Percentiles rank a stretch among this genome's conserved stretches.
Conservation (phyloP, 176 grass and related monocot genomes). For the Zea mays region DNA sequence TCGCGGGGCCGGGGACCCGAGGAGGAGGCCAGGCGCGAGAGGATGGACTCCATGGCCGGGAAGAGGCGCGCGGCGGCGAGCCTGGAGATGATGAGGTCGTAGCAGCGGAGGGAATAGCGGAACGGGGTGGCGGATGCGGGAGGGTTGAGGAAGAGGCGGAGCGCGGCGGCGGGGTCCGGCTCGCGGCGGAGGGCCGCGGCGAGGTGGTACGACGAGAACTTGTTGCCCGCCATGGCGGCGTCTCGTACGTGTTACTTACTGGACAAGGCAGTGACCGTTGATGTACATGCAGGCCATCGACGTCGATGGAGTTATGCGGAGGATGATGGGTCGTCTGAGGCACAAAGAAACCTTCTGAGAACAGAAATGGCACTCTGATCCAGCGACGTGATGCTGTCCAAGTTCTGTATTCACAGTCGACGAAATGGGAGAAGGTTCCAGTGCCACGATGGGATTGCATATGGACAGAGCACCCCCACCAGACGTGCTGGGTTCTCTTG, state of each 20-base stretch:
- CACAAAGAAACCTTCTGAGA: not conserved
- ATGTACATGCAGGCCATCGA: not conserved
- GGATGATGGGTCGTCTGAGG: too few species aligned
- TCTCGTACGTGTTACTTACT: not conserved
- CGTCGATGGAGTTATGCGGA: not conserved
- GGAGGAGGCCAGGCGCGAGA: constrained; percentile 35
- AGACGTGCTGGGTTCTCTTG: too few species aligned
- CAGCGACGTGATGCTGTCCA: not conserved
- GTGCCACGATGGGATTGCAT: not conserved
- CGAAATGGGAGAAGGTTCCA: not conserved
- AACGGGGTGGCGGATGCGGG: not conserved
- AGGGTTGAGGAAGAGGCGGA: constrained; percentile 53
- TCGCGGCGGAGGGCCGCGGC: constrained; percentile 48
- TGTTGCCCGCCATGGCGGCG: not conserved
- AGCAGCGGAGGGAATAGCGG: constrained; percentile 55
- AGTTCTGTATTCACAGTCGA: not conserved
- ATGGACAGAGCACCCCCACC: too few species aligned
- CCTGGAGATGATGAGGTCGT: constrained; percentile 65
- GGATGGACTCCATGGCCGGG: constrained; percentile 58
- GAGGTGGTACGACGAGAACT: constrained; percentile 51
- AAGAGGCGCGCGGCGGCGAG: constrained; percentile 64
- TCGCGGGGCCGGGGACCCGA: constrained; percentile 24
- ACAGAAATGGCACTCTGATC: not conserved
- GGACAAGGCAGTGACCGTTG: not conserved
- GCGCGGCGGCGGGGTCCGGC: constrained; percentile 44